phyloP scores from a whole-genome alignment of 1,139 yeast species.

The Scheffersomyces segobiensis region DNA sequence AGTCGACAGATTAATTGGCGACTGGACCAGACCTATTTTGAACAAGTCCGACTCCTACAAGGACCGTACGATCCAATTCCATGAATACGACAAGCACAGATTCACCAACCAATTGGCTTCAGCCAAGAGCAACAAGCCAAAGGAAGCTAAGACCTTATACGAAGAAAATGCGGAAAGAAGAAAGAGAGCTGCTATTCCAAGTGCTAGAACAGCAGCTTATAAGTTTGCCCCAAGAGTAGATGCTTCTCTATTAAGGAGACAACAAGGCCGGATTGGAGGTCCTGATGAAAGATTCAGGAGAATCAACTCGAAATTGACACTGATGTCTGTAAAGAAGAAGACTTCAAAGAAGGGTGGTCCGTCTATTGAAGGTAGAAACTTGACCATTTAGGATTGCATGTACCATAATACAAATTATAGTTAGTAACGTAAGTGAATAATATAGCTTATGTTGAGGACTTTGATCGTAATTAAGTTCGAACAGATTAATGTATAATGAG shows the following conservation, averaged over 20 bases:
- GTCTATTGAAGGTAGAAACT: conserved; percentile 75
- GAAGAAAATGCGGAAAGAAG: conserved; percentile 92
- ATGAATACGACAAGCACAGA: conserved; percentile 66
- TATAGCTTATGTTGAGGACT: neutral
- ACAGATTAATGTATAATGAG: neutral
- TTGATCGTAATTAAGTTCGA: neutral
- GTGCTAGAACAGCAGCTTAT: conserved; percentile 84
- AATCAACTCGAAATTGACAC: conserved; percentile 56
- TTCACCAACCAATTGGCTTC: conserved; percentile 49
- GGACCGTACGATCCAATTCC: conserved; percentile 75
- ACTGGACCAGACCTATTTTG: conserved; percentile 98
- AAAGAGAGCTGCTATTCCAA: conserved; percentile 93
- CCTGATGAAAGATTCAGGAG: conserved; percentile 81
- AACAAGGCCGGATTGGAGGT: conserved; percentile 43
- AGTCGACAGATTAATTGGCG: conserved; percentile 89
- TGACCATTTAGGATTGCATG: conserved; percentile 35
- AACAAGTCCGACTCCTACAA: conserved; percentile 94
- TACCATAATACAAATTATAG: conserved; percentile 2
- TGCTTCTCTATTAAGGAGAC: conserved; percentile 40
- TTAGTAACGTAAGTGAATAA: neutral
- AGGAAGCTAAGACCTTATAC: conserved; percentile 61
- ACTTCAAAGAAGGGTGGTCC: conserved; percentile 66
- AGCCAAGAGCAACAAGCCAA: conserved; percentile 30
- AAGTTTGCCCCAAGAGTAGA: conserved; percentile 86
- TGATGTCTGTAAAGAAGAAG: conserved; percentile 46